A percentile compares a stretch with the other conserved stretches of the same genome.
phyloP scores from a whole-genome alignment of 306 rosid species.

The Abrus pulchellus region DNA sequence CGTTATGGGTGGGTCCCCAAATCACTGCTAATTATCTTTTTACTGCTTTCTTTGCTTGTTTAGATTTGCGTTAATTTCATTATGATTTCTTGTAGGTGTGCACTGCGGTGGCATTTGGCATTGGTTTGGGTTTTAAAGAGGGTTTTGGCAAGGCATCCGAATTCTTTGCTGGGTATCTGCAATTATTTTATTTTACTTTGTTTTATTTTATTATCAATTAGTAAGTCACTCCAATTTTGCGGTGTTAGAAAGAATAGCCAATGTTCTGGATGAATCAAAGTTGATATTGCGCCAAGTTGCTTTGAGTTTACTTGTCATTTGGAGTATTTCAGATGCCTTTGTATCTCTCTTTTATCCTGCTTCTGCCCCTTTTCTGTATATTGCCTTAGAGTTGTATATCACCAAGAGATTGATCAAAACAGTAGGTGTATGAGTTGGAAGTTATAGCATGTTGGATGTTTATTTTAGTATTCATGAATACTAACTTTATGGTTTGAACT shows the following conservation, averaged over 20 bases:
- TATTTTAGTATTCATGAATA: constrained; percentile 17
- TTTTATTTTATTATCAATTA: constrained; percentile 33
- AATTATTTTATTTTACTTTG: constrained; percentile 32
- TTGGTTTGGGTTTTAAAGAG: constrained; percentile 81
- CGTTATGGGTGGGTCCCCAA: constrained; percentile 74
- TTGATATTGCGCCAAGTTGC: constrained; percentile 31
- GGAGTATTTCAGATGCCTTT: constrained; percentile 16
- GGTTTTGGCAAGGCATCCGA: constrained; percentile 84
- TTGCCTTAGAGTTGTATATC: constrained; percentile 34
- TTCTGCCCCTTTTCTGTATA: constrained; percentile 2
- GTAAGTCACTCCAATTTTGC: constrained; percentile 24
- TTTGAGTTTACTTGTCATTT: not conserved
- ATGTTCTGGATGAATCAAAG: constrained; percentile 28
- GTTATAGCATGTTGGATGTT: constrained; percentile 10
- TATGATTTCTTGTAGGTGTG: constrained; percentile 61
- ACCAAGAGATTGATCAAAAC: constrained; percentile 38
- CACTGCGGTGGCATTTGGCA: constrained; percentile 84
- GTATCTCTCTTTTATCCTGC: not conserved
- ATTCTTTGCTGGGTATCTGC: constrained; percentile 88
- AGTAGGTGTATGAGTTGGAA: constrained; percentile 5
- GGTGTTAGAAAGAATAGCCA: constrained; percentile 13
- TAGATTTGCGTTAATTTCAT: not conserved
- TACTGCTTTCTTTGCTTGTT: constrained; percentile 18
- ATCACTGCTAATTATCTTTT: constrained; percentile 37
- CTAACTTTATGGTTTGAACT: constrained; percentile 28